phyloP scores from a whole-genome alignment of 2,329 filamentous ascomycete genomes.

The Graphilbum fragrans region DNA sequence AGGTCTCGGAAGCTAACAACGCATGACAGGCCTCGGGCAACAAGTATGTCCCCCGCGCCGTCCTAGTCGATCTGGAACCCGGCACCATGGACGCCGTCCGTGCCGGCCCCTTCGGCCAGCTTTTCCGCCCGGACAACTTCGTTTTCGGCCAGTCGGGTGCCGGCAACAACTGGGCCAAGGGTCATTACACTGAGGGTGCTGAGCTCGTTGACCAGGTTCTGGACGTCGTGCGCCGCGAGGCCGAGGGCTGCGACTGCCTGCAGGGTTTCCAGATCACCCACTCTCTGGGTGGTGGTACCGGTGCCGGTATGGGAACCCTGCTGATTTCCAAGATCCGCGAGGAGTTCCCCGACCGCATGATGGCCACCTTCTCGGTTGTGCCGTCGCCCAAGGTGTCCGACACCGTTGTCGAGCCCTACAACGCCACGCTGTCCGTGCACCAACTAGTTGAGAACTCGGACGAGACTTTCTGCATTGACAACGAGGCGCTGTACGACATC shows the following conservation, averaged over 20 bases:
- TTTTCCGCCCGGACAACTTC: slow-evolving; percentile 99
- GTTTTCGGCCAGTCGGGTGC: slow-evolving; percentile 99
- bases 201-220: slow-evolving; percentile 97
- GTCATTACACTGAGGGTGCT: slow-evolving; percentile 99
- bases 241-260: slow-evolving; percentile 97
- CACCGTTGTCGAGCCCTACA: slow-evolving; percentile 99
- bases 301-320: slow-evolving; percentile 99
- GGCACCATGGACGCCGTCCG: slow-evolving; percentile 99
- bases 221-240: slow-evolving; percentile 96
- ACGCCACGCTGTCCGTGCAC: slow-evolving; percentile 96
- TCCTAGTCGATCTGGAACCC: slow-evolving; percentile 98
- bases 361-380: slow-evolving; percentile 98
- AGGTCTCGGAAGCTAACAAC: not conserved
- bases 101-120: slow-evolving; percentile 93
- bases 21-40: slow-evolving; percentile 71
- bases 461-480: slow-evolving; percentile 99
- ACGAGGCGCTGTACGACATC: slow-evolving; percentile 99
- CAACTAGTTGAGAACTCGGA: slow-evolving; percentile 99
- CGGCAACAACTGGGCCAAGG: slow-evolving; percentile 99
- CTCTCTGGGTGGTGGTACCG: slow-evolving; percentile 99
- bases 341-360: slow-evolving; percentile 99
- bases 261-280: slow-evolving; percentile 99
- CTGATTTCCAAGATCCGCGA: slow-evolving; percentile 99
- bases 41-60: slow-evolving; percentile 98
- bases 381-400: slow-evolving; percentile 99